Evolutionary conservation across 2,329 filamentous ascomycete species (phyloP), one percentile per base, ranked within the genome.

Genomic region (Apiospora arundinis): DNA sequence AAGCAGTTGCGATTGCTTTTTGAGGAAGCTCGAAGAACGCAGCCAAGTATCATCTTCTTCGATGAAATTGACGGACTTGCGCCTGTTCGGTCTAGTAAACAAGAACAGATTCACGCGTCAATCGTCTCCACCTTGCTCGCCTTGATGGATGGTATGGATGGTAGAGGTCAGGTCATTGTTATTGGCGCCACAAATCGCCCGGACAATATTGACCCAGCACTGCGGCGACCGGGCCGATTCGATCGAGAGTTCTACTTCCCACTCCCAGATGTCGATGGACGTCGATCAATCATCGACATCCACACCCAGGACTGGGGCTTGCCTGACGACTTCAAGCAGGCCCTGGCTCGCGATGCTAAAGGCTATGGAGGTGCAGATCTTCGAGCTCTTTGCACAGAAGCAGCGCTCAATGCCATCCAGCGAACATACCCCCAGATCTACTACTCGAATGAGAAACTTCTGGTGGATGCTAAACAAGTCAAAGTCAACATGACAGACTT

Each of bases 1-100:
- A 92, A 95, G 82, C 96, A 99, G 80, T 89, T 99, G 70, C 92
- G 96, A 65, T 85, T 98, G 71, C 87, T 99, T 6, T 99, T 99
- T 75, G 96, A 98, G 77, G 96, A 99, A 82, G 96, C 96, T 21
- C 90, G 95, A 73, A 96, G 95, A 81, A 98, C 93, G 1, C 96
- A 99, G 78, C 96, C 96, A 0, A 98, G 95, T 81, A 99, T 99
- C 82, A 99, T 99, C 81, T 99, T 99, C 85, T 98, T 99, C 77
- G 96, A 99, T 80, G 96, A 99, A 81, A 99, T 99, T 76, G 96
- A 99, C 83, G 96, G 96, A 70, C 87, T 99, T 74, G 96, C 96
- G 2, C 97, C 96, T 69, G 96, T 98, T 45, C 90, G 96, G 76
- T 98, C 96, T 16, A 98, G 95, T 82, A 98, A 98, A 81, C 95